Evolutionary conservation across 139 green algal species (phyloP).

Genomic region (Desmodesmus armatus): DNA sequence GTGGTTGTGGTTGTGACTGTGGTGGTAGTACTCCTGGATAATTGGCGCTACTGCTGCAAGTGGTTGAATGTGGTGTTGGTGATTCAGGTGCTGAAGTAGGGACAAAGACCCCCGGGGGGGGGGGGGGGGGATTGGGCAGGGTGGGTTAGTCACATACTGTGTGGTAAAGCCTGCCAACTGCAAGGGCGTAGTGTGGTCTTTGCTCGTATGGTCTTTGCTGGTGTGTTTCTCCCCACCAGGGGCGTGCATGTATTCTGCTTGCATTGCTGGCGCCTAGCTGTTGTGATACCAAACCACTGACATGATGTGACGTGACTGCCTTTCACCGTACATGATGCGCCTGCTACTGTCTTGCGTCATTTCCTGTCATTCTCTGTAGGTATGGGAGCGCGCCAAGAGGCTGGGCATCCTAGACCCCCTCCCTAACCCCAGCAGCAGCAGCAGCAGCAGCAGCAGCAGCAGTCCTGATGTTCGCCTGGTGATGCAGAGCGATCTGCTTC

Average conservation of each 20-base stretch:
- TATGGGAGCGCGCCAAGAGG: conserved; percentile 73
- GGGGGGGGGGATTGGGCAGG: too few species aligned
- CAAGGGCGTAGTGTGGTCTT: not conserved
- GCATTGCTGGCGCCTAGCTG: too few species aligned
- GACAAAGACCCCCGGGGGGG: too few species aligned
- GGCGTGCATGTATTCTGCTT: not conserved
- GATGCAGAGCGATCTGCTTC: conserved; percentile 39
- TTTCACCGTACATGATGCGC: not conserved
- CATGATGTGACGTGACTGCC: not conserved
- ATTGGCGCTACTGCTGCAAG: not conserved
- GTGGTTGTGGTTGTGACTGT: not conserved
- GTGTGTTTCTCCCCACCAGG: not conserved
- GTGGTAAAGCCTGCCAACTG: too few species aligned
- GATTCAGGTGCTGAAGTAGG: not conserved
- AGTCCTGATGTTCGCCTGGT: conserved; percentile 40
- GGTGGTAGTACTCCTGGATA: not conserved
- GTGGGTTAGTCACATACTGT: too few species aligned
- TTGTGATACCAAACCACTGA: not conserved
- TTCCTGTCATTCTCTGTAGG: conserved; percentile 57
- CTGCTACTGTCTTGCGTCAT: not conserved
- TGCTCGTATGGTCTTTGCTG: not conserved
- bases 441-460: not conserved
- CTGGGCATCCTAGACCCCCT: conserved; percentile 65
- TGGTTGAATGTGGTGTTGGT: not conserved
- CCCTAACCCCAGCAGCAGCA: not conserved